Percentiles rank a stretch among this genome's conserved stretches.
Conservation (phyloP, 768 basidiomycete species). For the Suillus brevipes region DNA sequence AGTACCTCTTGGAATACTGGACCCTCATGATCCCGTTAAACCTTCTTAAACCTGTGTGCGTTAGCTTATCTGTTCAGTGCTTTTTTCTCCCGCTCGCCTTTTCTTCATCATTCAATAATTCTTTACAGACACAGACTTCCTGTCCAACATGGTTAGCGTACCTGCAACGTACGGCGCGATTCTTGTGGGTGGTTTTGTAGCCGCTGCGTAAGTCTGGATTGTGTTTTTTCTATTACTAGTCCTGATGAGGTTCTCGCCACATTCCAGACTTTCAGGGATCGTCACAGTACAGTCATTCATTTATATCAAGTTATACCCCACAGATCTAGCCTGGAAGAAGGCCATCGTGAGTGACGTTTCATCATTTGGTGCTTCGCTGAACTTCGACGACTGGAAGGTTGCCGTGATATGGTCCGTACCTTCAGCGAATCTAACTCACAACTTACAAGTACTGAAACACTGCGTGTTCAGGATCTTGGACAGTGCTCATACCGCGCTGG, state of each 20-base stretch:
- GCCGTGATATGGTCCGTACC: conserved; percentile 25
- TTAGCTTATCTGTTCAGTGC: background rate
- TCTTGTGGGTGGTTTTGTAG: conserved; percentile 31
- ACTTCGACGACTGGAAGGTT: conserved; percentile 18
- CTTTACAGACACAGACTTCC: background rate
- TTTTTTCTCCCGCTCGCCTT: background rate
- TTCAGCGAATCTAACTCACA: background rate
- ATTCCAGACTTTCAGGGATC: conserved; percentile 29
- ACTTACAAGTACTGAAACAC: background rate
- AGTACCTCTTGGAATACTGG: conserved; percentile 6
- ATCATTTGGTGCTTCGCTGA: background rate
- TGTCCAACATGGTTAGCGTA: conserved; percentile 13
- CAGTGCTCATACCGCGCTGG: conserved; percentile 40
- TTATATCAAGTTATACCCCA: conserved; percentile 32
- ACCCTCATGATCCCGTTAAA: background rate
- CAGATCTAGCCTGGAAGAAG: conserved; percentile 23
- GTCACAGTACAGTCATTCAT: conserved; percentile 28
- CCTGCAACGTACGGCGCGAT: conserved; percentile 29
- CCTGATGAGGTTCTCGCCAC: background rate
- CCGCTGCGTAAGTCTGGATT: conserved; percentile 23
- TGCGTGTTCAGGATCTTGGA: conserved; percentile 33
- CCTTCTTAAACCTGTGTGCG: conserved; percentile 1
- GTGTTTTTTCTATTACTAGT: background rate
- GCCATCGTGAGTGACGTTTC: conserved; percentile 18
- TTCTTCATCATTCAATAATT: conserved; percentile 1